Evolutionary conservation across 768 basidiomycete species (phyloP), one percentile per base, ranked within the genome.

Genomic region (Phylloporus scabripes): DNA sequence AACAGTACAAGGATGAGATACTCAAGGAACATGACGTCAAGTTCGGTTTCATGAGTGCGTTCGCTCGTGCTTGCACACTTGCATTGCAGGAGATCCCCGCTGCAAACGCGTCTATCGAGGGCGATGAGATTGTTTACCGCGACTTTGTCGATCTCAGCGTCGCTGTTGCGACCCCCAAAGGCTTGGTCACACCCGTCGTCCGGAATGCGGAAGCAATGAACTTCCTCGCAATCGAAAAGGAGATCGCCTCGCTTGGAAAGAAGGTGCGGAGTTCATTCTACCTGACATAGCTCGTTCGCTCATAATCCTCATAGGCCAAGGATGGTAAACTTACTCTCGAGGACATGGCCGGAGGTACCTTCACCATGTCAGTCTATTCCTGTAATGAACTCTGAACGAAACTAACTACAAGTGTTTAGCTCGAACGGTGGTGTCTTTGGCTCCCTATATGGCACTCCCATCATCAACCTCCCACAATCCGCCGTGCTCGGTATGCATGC

Each of bases 381-480:
- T 50, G 9, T 33, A 21, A 29, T 37, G 3, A n/a, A n/a, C 17
- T 42, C 11, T 10, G 8, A 12, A 49, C 31, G 3, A 1, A 29
- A 46, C 37, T 59, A 33, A 54, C 29, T 2, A 18, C 10, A 7
- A 7, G n/a, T 7, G 7, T 52, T 20, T 54, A 95, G 92, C 69
- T 98, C 96, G 34, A 99, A 99, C 64, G 96, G 95, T 39, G 95
- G 95, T 60, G 95, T 99, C 65, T 99, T 99, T 62, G 95, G 95
- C 38, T 95, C 92, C 42, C 74, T 99, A 42, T 96, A 86, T 62
- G 95, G 95, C 34, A 99, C 95, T n/a, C 95, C 95, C 32, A 99
- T 99, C 64, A 95, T 98, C 72, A 98, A 97, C 76, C 74, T 94
- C 39, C 95, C 94, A 4, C 95, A 97, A 67, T 72, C 92, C 20